Evolutionary conservation across 2,329 filamentous ascomycete species (phyloP).

Genomic region (Diaporthe citriasiana): DNA sequence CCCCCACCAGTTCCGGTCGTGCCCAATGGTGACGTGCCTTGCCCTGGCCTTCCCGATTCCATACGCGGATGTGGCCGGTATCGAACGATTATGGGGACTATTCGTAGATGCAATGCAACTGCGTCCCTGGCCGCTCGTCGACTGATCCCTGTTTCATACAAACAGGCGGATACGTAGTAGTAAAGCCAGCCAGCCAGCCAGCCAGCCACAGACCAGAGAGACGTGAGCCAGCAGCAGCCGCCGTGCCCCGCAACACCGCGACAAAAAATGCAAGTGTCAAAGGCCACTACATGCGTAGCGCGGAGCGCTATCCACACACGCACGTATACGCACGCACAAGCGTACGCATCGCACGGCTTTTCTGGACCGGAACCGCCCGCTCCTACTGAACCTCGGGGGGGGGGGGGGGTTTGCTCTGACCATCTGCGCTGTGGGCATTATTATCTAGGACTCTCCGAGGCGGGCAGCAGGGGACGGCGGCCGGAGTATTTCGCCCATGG

Average conservation of each 20-base stretch:
- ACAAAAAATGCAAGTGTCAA: neutral
- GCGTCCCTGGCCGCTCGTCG: slow-evolving; percentile 17
- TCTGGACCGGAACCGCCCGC: slow-evolving; percentile 24
- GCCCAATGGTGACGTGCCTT: slow-evolving; percentile 26
- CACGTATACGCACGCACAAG: neutral
- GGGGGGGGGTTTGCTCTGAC: slow-evolving; percentile 5
- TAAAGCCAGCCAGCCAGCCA: neutral
- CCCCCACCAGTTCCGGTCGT: neutral
- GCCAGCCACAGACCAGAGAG: neutral
- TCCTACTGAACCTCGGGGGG: neutral
- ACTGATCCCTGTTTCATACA: neutral
- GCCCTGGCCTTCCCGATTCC: slow-evolving; percentile 1
- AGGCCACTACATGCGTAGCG: slow-evolving; percentile 22
- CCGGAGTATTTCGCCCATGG: slow-evolving; percentile 6
- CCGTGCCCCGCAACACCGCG: slow-evolving; percentile 10
- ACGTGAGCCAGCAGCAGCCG: neutral
- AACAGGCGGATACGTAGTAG: neutral
- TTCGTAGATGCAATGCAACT: slow-evolving; percentile 7
- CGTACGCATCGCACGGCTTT: slow-evolving; percentile 16
- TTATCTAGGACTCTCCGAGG: neutral
- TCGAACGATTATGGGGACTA: slow-evolving; percentile 27
- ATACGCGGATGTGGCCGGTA: slow-evolving; percentile 24
- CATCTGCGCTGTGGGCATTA: neutral
- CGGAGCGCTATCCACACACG: slow-evolving; percentile 8
- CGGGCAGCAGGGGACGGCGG: neutral